A percentile compares a stretch with the other conserved stretches of the same genome.
phyloP scores from a whole-genome alignment of 2,329 filamentous ascomycete species.

The Rutstroemia sp. region DNA sequence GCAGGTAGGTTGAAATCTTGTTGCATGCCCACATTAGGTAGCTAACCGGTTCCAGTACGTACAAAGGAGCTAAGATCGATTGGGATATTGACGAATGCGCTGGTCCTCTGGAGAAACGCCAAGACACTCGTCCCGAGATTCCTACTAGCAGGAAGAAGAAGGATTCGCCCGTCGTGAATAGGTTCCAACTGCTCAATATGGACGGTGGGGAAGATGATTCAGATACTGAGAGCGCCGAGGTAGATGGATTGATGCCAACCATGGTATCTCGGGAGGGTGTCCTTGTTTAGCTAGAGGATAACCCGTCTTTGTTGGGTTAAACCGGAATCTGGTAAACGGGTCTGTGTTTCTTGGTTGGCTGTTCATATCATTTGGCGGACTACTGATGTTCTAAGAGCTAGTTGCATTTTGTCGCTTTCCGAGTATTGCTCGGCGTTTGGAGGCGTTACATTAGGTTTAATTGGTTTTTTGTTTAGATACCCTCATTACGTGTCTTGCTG shows the following conservation, averaged over 20 bases:
- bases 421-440: neutral
- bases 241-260: neutral
- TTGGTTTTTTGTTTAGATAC: slow-evolving; percentile 13
- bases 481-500: slow-evolving; percentile 10
- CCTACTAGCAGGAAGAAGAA: slow-evolving; percentile 32
- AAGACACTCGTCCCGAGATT: slow-evolving; percentile 23
- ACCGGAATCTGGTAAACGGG: neutral
- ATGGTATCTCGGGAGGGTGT: neutral
- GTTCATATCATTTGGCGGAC: neutral
- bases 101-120: slow-evolving; percentile 24
- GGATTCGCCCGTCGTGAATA: slow-evolving; percentile 42
- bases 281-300: neutral
- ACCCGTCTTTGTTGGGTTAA: too few species aligned
- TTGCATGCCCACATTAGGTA: slow-evolving; percentile 16
- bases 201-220: slow-evolving; percentile 26
- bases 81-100: slow-evolving; percentile 70
- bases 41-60: slow-evolving; percentile 40
- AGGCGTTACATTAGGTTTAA: neutral
- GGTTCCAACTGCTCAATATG: slow-evolving; percentile 52
- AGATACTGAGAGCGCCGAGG: neutral
- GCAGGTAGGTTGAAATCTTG: slow-evolving; percentile 11
- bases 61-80: slow-evolving; percentile 63
- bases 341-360: neutral
- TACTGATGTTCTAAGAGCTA: neutral
- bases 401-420: neutral